Conservation (phyloP, 2,329 filamentous ascomycete species). For the Penicillium sp. region DNA sequence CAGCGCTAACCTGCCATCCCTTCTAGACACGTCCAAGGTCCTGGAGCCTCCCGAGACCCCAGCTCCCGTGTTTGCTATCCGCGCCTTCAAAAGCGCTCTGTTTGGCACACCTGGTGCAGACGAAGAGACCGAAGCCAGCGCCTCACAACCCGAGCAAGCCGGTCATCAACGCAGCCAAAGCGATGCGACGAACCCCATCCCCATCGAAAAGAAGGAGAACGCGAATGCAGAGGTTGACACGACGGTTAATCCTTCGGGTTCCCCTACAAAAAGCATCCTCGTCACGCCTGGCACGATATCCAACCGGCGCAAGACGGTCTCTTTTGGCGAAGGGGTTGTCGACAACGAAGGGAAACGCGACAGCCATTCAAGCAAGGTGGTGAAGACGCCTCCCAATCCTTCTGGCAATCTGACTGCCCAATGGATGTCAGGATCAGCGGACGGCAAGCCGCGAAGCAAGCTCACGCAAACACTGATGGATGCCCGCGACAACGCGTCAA, state of each 20-base stretch:
- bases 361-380: constrained; percentile 44
- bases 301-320: constrained; percentile 59
- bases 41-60: constrained; percentile 62
- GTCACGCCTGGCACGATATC: constrained; percentile 59
- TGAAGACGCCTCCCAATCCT: constrained; percentile 47
- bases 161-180: constrained; percentile 23
- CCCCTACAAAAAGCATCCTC: constrained; percentile 62
- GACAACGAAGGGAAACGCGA: constrained; percentile 55
- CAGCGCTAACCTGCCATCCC: background rate
- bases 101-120: constrained; percentile 61
- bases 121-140: constrained; percentile 36
- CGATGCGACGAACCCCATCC: constrained; percentile 20
- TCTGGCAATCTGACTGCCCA: constrained; percentile 49
- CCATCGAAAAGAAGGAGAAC: constrained; percentile 20
- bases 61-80: constrained; percentile 64
- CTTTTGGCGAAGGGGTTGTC: constrained; percentile 57
- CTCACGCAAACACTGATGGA: constrained; percentile 42
- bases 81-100: constrained; percentile 63
- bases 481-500: constrained; percentile 37
- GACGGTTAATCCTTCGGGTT: constrained; percentile 37
- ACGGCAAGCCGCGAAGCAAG: constrained; percentile 40
- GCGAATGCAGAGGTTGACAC: constrained; percentile 26
- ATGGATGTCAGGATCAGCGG: constrained; percentile 37
- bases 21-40: constrained; percentile 50
- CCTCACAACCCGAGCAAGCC: constrained; percentile 14